These are phyloP conservation scores for Plantago elongata DNA, from an alignment of 257 asterid species.

Conservation along the genomic window DNA sequence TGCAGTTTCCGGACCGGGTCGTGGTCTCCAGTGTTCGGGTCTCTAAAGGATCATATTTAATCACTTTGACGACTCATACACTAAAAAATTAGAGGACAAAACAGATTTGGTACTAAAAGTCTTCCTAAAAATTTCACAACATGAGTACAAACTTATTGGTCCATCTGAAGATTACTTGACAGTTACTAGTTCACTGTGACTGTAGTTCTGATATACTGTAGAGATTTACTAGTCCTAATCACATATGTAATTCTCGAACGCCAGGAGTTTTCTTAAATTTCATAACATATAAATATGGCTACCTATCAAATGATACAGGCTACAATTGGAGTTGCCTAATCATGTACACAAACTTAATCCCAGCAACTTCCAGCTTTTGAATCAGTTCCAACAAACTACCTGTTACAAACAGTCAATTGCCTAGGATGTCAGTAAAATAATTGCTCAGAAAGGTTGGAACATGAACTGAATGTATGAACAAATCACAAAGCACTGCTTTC, in stretches of 20 bases:
- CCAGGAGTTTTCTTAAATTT: conserved; percentile 6
- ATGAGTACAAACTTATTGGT: no score
- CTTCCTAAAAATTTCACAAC: no score
- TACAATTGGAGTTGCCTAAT: conserved; percentile 36
- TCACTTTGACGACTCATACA: no score
- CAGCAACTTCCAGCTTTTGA: conserved; percentile 23
- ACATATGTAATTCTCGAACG: conserved; percentile 9
- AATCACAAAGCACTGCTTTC: not conserved
- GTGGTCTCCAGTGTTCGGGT: no score
- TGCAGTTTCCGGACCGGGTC: no score
- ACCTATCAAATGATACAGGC: conserved; percentile 31
- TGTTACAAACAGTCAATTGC: conserved; percentile 24
- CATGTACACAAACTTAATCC: conserved; percentile 40
- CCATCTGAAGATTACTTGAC: no score
- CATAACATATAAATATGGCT: conserved; percentile 8
- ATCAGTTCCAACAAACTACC: conserved; percentile 20
- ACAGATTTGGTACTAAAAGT: no score
- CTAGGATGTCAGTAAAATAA: not conserved
- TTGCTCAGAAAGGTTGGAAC: not conserved
- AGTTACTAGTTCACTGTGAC: no score
- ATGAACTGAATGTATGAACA: not conserved
- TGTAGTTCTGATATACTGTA: no score
- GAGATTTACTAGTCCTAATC: no score
- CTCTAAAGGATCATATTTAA: no score
- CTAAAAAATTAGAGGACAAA: no score